Conservation (phyloP, 768 basidiomycete species). For the Suillus discolor region DNA sequence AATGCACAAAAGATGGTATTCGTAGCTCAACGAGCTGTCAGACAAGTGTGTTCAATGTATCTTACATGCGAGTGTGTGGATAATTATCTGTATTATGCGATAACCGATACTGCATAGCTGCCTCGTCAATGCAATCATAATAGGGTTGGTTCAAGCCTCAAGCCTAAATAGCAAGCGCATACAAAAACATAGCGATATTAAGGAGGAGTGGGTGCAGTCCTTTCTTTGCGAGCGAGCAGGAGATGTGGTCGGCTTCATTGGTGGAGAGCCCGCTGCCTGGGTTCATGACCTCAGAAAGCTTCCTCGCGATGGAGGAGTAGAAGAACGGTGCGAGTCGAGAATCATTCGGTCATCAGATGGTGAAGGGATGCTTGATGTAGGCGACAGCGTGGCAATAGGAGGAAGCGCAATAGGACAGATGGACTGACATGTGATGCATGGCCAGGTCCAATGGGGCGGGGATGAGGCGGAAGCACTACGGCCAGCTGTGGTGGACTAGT, state of each 20-base stretch:
- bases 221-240: conserved; percentile 46
- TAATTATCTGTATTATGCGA: conserved; percentile 22
- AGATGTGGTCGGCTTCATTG: conserved; percentile 54
- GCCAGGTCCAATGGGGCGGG: conserved; percentile 65
- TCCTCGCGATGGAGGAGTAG: conserved; percentile 51
- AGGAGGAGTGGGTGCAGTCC: conserved; percentile 32
- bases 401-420: conserved; percentile 57
- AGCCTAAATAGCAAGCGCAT: conserved; percentile 14
- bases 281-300: conserved; percentile 55
- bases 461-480: conserved; percentile 70
- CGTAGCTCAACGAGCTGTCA: conserved; percentile 16
- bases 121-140: conserved; percentile 22
- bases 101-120: no score
- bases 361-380: conserved; percentile 58
- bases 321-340: conserved; percentile 43
- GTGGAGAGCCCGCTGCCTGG: conserved; percentile 52
- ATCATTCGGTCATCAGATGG: conserved; percentile 44
- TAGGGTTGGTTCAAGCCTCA: neutral
- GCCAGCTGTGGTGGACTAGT: conserved; percentile 57
- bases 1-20: conserved; percentile 6
- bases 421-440: conserved; percentile 41
- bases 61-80: conserved; percentile 34
- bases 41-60: conserved; percentile 21
- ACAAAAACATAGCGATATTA: conserved; percentile 15
- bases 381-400: conserved; percentile 70